These are phyloP conservation scores for Vanderwaltozyma yarrowii DNA, from an alignment of 805 yeast genomes.

Conservation along the genomic window DNA sequence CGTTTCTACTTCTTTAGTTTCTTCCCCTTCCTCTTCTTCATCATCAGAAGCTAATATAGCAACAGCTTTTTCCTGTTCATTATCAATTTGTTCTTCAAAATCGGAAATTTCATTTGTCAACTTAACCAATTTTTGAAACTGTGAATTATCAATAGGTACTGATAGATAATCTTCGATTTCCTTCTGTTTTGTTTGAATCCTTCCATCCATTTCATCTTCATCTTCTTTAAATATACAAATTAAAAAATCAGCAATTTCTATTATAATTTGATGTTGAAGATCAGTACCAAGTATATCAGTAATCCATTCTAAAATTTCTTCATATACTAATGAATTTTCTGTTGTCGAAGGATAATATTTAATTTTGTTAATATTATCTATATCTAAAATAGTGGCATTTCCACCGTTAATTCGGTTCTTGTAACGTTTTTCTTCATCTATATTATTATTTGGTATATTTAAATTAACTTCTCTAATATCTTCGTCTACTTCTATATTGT, in stretches of 20 bases:
- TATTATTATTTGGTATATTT: constrained; percentile 3
- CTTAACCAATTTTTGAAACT: constrained; percentile 36
- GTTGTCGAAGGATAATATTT: constrained; percentile 55
- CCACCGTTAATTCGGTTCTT: neutral
- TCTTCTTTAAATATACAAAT: constrained; percentile 14
- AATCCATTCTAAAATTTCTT: constrained; percentile 50
- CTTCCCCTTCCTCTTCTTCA: constrained; percentile 33
- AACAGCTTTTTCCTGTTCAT: constrained; percentile 30
- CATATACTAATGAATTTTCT: constrained; percentile 42
- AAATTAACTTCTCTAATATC: neutral
- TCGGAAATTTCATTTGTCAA: constrained; percentile 43
- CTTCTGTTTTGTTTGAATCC: constrained; percentile 34
- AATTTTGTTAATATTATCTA: constrained; percentile 37
- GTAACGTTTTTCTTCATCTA: neutral
- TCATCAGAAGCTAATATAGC: constrained; percentile 38
- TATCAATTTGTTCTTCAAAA: constrained; percentile 25
- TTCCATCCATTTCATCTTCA: constrained; percentile 9
- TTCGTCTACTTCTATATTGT: neutral
- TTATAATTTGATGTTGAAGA: constrained; percentile 60
- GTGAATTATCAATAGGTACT: constrained; percentile 23
- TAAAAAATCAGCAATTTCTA: constrained; percentile 26
- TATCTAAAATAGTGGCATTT: constrained; percentile 25
- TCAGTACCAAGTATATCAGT: constrained; percentile 50
- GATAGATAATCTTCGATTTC: constrained; percentile 39
- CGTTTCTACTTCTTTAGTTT: no score